Conservation (phyloP, 495 filamentous ascomycete genomes). For the Penicillium antarcticum region DNA sequence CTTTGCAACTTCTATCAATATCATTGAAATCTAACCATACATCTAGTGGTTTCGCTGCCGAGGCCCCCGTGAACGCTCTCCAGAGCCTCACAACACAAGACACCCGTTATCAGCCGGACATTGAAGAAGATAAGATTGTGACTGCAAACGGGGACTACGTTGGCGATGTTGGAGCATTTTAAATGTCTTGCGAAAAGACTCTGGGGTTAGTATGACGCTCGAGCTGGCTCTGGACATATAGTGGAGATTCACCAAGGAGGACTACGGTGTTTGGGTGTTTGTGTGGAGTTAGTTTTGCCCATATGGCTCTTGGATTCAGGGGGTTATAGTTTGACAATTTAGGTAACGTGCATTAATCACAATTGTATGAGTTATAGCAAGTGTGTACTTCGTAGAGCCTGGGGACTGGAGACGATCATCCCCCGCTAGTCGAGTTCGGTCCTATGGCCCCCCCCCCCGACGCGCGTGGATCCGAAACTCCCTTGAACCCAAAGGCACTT, state of each 20-base stretch:
- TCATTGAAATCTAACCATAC: conserved; percentile 13
- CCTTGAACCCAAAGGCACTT: background rate
- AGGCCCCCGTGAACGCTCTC: conserved; percentile 64
- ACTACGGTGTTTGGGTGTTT: background rate
- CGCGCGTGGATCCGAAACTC: conserved; percentile 15
- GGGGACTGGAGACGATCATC: conserved; percentile 5
- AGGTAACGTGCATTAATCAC: background rate
- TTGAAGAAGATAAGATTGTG: conserved; percentile 76
- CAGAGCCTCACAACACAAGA: conserved; percentile 66
- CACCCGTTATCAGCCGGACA: conserved; percentile 57
- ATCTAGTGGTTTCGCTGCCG: conserved; percentile 71
- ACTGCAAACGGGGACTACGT: conserved; percentile 30
- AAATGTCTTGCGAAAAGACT: background rate
- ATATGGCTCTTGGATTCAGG: no score
- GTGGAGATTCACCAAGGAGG: conserved; percentile 1
- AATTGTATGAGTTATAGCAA: background rate
- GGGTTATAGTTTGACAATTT: background rate
- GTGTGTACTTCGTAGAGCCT: background rate
- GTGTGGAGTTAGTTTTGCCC: no score
- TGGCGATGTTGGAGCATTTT: conserved; percentile 4
- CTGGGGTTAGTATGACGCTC: conserved; percentile 3
- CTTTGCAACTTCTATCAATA: no score
- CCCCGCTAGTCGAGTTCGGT: conserved; percentile 10
- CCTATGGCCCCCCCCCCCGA: conserved; percentile 1
- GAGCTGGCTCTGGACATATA: conserved; percentile 14